These are phyloP conservation scores for Neostapfia colusana DNA, from an alignment of 176 grass and related monocot genomes.

Conservation along the genomic window DNA sequence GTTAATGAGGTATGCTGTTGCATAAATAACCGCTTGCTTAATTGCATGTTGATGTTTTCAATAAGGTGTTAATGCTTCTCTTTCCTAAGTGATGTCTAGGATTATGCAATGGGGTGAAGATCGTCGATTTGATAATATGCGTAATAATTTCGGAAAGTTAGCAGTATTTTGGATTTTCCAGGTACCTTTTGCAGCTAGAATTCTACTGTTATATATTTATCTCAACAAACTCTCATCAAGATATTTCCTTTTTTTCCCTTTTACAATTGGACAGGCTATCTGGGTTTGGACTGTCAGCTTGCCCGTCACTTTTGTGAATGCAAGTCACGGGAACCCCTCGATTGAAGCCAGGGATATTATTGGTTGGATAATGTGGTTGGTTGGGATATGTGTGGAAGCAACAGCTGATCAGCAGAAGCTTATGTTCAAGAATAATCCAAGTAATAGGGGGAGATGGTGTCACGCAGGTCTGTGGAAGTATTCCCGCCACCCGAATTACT, in stretches of 20 bases:
- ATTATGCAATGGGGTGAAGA: constrained; percentile 96
- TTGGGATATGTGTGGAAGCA: constrained; percentile 66
- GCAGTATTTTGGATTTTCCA: constrained; percentile 87
- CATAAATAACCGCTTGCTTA: neutral
- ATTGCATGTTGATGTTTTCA: neutral
- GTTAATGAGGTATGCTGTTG: constrained; percentile 69
- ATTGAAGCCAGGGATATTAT: constrained; percentile 77
- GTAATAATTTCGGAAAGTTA: constrained; percentile 69
- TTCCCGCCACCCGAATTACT: constrained; percentile 94
- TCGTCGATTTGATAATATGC: constrained; percentile 81
- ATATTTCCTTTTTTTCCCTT: neutral
- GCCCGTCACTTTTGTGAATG: constrained; percentile 88
- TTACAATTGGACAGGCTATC: constrained; percentile 54
- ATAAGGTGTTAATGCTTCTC: constrained; percentile 2
- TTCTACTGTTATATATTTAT: constrained; percentile 28
- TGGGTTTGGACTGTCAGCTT: constrained; percentile 96
- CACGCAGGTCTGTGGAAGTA: constrained; percentile 81
- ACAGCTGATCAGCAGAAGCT: constrained; percentile 90
- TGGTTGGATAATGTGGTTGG: constrained; percentile 91
- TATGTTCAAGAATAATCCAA: constrained; percentile 72
- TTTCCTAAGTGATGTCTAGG: constrained; percentile 44
- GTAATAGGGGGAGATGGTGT: constrained; percentile 85
- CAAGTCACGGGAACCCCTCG: constrained; percentile 62
- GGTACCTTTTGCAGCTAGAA: constrained; percentile 45
- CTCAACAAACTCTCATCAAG: constrained; percentile 11